Base-by-base conservation (phyloP, 2,329 filamentous ascomycete genomes). In the Penicillium sp. region DNA sequence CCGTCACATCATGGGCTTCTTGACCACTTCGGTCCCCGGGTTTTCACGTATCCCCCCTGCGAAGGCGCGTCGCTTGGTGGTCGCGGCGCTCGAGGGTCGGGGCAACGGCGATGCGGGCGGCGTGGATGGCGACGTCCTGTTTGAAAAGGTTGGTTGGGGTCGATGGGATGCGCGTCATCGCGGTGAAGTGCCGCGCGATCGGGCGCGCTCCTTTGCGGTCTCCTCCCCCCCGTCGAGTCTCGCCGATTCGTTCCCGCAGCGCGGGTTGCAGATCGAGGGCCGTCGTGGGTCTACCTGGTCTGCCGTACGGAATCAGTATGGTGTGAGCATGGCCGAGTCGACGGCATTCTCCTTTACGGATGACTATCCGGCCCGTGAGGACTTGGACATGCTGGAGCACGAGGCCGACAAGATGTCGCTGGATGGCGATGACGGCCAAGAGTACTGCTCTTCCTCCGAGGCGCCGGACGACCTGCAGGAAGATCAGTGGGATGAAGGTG, bases 101-200 rank as follows among this genome's bases (percentile, higher is more conserved):
- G 75, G 75, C n/a, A 76, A 73, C 40, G 78, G 76, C 41, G 70
- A 71, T 47, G 72, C 73, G 39, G 74, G 72, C 53, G 79, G 79
- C 54, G 70, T 72, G 47, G 78, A 82, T 55, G 77, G 78, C 50
- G 81, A 82, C 43, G 67, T 74, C 50, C 56, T 74, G 46, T 97
- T 95, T 65, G 87, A 94, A 69, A 97, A 97, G 76, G 89, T 96
- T 50, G 91, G 91, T 64, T 97, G 91, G 91, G 93, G 93, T 50
- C 83, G 90, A 57, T 98, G 91, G 91, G 87, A 94, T 69, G 93
- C 90, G 52, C 83, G 83, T 65, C 78, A 82, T 66, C 82, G 82
- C 60, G 87, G 84, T 46, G 80, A 87, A 52, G 73, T 78, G 38
- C 52, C 62, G 46, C 60, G 59, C 29, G 58, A 65, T 50, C 52